Conservation (phyloP, 192 early-diverging fungal genomes). For the Umbelopsis vinacea region DNA sequence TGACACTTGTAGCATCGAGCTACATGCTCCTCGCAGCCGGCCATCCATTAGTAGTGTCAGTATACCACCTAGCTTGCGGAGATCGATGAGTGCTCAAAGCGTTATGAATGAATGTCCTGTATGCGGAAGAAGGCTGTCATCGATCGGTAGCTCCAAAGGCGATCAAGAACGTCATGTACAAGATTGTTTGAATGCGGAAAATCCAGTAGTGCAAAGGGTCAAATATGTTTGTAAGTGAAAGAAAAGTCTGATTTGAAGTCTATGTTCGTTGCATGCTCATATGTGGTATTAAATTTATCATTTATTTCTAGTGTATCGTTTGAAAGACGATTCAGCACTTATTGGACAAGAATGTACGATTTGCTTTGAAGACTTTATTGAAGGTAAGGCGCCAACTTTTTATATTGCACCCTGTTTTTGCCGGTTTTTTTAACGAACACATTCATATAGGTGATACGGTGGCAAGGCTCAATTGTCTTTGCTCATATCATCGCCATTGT, state of each 20-base stretch:
- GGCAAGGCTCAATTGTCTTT: constrained; percentile 86
- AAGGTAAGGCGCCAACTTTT: constrained; percentile 46
- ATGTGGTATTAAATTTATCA: too few species aligned
- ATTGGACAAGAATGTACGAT: constrained; percentile 88
- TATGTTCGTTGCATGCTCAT: not conserved
- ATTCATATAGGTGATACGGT: constrained; percentile 64
- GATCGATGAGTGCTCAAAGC: constrained; percentile 48
- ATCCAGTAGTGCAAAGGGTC: constrained; percentile 42
- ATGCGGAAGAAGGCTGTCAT: constrained; percentile 55
- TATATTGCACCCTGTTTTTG: not conserved
- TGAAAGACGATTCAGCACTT: constrained; percentile 60
- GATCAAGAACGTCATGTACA: constrained; percentile 67
- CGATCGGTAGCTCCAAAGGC: constrained; percentile 42
- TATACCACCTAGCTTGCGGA: constrained; percentile 2
- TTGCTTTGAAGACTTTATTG: constrained; percentile 91
- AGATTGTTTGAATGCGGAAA: constrained; percentile 55
- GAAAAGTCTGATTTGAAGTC: too few species aligned
- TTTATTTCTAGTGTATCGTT: constrained; percentile 52
- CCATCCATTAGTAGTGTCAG: not conserved
- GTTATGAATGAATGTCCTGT: constrained; percentile 79
- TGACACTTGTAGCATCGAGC: constrained; percentile 15
- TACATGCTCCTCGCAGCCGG: not conserved
- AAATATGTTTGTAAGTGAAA: constrained; percentile 64
- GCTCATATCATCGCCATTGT: constrained; percentile 87
- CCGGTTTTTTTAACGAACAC: not conserved